Evolutionary conservation across 2,329 filamentous ascomycete species (phyloP), one percentile per base, ranked within the genome.

Genomic region (Cladophialophora immunda): DNA sequence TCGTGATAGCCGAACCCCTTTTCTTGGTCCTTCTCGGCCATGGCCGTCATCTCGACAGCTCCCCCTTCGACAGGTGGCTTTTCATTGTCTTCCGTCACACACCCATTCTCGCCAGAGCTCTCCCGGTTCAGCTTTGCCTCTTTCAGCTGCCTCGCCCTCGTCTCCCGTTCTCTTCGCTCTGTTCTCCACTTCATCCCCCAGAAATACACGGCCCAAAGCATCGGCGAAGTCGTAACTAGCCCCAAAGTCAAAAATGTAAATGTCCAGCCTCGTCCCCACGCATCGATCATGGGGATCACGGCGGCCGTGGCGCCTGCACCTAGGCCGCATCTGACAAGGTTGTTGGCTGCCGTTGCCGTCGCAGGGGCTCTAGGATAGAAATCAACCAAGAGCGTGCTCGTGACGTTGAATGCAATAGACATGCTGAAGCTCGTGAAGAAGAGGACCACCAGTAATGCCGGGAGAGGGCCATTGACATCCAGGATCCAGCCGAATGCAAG

Each of bases 311-410:
- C 83, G 0, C 80, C 84, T 0, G 85, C 85, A 0, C 82, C 85
- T 34, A 85, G 78, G 1, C 86, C 69, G 67, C 85, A 87, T 41
- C 85, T 74, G 0, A 82, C 81, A 2, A 87, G 77, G 68, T 87
- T 87, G 27, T 86, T 71, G 53, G 81, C 83, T 0, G 85, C 85
- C 53, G 79, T 86, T 0, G 85, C 85, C 0, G 82, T 82, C 0
- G 85, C 85, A 64, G 82, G 83, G 9, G 76, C 75, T 13, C 81
- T 80, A 0, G 81, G 79, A 66, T 84, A 87, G 0, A 86, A 74
- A 69, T 88, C 85, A 0, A 84, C 76, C 45, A 84, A 75, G 32
- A 87, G 72, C 0, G 83, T 83, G 59, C 80, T 82, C 7, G 81
- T 74, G 3, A 78, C 77, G 59, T 83, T 81, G 59, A 79, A 83